A percentile compares a stretch with the other conserved stretches of the same genome.
These are phyloP conservation scores for Cercophora newfieldiana DNA, from an alignment of 495 filamentous ascomycete genomes.

Conservation along the genomic window DNA sequence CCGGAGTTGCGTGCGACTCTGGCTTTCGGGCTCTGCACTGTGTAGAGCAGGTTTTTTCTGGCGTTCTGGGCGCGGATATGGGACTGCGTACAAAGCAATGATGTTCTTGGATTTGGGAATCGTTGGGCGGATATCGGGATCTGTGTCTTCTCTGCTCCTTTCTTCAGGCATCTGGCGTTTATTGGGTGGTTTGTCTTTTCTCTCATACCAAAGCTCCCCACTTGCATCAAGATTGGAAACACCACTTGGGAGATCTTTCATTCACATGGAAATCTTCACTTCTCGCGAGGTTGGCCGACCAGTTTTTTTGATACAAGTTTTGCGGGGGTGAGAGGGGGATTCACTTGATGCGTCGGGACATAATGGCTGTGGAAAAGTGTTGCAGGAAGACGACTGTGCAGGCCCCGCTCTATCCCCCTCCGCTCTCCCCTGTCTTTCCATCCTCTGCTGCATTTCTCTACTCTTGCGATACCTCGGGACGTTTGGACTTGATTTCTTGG, in stretches of 20 bases:
- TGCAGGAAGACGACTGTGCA: slow-evolving; percentile 24
- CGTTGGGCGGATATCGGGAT: slow-evolving; percentile 14
- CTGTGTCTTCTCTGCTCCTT: slow-evolving; percentile 23
- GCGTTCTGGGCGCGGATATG: slow-evolving; percentile 22
- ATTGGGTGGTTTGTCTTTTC: slow-evolving; percentile 29
- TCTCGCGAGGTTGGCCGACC: slow-evolving; percentile 53
- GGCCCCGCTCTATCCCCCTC: slow-evolving; percentile 26
- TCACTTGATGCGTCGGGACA: slow-evolving; percentile 38
- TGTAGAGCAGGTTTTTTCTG: slow-evolving; percentile 27
- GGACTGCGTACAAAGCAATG: slow-evolving; percentile 17
- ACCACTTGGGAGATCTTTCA: slow-evolving; percentile 47
- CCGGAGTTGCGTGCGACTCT: slow-evolving; percentile 4
- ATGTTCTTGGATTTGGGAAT: slow-evolving; percentile 19
- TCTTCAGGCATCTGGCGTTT: slow-evolving; percentile 33
- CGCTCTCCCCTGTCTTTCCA: slow-evolving; percentile 26
- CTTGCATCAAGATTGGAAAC: slow-evolving; percentile 49
- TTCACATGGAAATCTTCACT: slow-evolving; percentile 42
- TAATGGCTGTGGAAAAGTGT: slow-evolving; percentile 24
- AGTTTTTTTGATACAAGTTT: slow-evolving; percentile 40
- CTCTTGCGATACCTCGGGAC: slow-evolving; percentile 27
- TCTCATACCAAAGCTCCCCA: slow-evolving; percentile 40
- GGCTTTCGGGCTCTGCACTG: slow-evolving; percentile 21
- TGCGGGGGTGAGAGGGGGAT: slow-evolving; percentile 39
- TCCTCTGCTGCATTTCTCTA: slow-evolving; percentile 23
- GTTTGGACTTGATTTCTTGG: slow-evolving; percentile 31